Conservation (phyloP, 2,329 filamentous ascomycete species). For the Aspergillus pseudoviridinutans region DNA sequence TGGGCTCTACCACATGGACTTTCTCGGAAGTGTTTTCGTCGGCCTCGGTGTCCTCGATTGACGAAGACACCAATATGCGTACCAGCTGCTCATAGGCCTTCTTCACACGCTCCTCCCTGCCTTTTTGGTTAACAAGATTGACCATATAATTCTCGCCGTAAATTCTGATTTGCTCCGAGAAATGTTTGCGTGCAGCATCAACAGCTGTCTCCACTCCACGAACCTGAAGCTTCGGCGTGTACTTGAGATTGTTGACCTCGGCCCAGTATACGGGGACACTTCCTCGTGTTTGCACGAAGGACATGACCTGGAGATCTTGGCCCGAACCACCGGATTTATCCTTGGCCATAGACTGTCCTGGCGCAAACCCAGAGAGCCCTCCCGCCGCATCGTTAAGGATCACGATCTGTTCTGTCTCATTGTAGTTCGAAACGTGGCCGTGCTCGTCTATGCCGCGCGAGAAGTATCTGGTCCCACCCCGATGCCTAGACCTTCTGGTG, state of each 20-base stretch:
- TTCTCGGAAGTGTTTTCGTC: constrained; percentile 71
- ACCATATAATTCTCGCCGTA: constrained; percentile 98
- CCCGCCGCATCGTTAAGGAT: constrained; percentile 78
- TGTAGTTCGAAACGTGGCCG: constrained; percentile 97
- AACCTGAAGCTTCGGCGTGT: constrained; percentile 85
- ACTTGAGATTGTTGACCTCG: constrained; percentile 88
- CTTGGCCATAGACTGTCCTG: constrained; percentile 70
- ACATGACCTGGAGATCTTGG: constrained; percentile 80
- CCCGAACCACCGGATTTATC: constrained; percentile 60
- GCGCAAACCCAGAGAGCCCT: constrained; percentile 74
- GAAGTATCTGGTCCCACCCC: constrained; percentile 90
- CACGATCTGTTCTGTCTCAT: constrained; percentile 92
- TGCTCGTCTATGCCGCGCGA: constrained; percentile 90
- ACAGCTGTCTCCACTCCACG: constrained; percentile 77
- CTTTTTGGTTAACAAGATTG: constrained; percentile 95
- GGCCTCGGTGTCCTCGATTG: constrained; percentile 61
- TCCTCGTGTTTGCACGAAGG: constrained; percentile 93
- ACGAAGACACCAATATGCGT: constrained; percentile 65
- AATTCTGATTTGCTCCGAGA: constrained; percentile 84
- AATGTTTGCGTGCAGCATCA: constrained; percentile 77
- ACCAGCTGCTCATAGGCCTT: constrained; percentile 91
- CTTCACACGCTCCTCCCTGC: constrained; percentile 84
- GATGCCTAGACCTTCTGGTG: constrained; percentile 80
- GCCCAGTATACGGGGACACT: constrained; percentile 96
- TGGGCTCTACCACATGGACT: constrained; percentile 70